Evolutionary conservation across 2,329 filamentous ascomycete genomes (phyloP).

Genomic region (Pyricularia sp.): DNA sequence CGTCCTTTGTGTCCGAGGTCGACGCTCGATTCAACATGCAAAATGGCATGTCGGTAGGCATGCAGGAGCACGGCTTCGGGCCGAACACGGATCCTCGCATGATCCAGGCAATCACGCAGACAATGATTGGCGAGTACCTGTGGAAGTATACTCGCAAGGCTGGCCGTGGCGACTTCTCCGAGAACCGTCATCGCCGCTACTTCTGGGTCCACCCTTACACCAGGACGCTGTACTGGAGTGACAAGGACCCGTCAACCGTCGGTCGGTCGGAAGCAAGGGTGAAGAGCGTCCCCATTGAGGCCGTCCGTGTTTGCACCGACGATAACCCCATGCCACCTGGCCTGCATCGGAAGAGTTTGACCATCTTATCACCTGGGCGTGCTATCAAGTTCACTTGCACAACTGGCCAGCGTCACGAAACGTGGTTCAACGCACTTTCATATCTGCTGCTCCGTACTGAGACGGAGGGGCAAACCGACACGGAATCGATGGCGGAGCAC

Average conservation of each 20-base stretch:
- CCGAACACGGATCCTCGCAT: conserved; percentile 84
- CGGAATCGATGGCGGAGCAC: conserved; percentile 37
- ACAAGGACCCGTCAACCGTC: conserved; percentile 71
- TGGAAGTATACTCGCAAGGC: conserved; percentile 98
- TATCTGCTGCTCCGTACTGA: conserved; percentile 78
- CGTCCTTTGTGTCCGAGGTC: conserved; percentile 90
- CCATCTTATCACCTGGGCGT: conserved; percentile 82
- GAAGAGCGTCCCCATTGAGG: conserved; percentile 93
- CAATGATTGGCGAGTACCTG: conserved; percentile 97
- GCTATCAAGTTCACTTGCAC: conserved; percentile 90
- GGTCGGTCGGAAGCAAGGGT: conserved; percentile 63
- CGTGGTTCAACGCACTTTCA: conserved; percentile 95
- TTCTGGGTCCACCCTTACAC: conserved; percentile 99
- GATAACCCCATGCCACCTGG: conserved; percentile 94
- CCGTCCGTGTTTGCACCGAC: conserved; percentile 83
- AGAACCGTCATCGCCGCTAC: conserved; percentile 84
- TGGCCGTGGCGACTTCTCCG: conserved; percentile 80
- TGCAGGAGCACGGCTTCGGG: conserved; percentile 50
- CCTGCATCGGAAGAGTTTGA: conserved; percentile 84
- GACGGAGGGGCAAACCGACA: conserved; percentile 51
- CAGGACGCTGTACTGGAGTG: conserved; percentile 92
- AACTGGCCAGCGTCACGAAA: conserved; percentile 91
- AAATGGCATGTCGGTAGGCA: conserved; percentile 36
- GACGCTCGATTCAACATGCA: conserved; percentile 83
- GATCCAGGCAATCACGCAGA: conserved; percentile 98